A percentile compares a stretch with the other conserved stretches of the same genome.
Conservation (phyloP, 305 asterid genomes). For the Petunia hybrid region DNA sequence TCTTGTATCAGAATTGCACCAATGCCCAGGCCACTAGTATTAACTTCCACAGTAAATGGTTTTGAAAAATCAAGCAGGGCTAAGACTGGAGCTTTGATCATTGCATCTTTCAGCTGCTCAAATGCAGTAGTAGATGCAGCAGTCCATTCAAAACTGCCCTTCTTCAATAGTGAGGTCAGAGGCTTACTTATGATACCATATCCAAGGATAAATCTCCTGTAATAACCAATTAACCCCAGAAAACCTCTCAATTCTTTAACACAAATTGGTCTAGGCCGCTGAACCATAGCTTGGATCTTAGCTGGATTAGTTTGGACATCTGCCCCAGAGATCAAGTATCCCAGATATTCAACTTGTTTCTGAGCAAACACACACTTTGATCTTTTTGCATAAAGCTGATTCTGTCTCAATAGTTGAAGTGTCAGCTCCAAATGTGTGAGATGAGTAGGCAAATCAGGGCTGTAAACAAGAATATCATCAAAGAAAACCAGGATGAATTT, state of each 20-base stretch:
- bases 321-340: no score
- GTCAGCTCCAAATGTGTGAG: not conserved
- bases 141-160: not conserved
- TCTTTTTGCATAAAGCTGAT: no score
- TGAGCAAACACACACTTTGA: no score
- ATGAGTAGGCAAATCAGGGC: not conserved
- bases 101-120: no score
- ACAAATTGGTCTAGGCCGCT: not conserved
- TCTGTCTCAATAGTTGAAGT: not conserved
- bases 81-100: no score
- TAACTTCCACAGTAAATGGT: not conserved
- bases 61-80: not conserved
- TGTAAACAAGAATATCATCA: not conserved
- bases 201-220: no score
- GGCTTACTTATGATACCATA: no score
- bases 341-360: no score
- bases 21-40: not conserved
- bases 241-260: not conserved
- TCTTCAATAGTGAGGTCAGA: no score
- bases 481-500: not conserved
- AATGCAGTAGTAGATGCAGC: not conserved
- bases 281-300: no score
- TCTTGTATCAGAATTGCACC: conserved; percentile 14
- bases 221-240: no score
- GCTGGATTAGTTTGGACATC: no score